Conservation (phyloP, 2,329 filamentous ascomycete species). For the Fusarium lyarnte region DNA sequence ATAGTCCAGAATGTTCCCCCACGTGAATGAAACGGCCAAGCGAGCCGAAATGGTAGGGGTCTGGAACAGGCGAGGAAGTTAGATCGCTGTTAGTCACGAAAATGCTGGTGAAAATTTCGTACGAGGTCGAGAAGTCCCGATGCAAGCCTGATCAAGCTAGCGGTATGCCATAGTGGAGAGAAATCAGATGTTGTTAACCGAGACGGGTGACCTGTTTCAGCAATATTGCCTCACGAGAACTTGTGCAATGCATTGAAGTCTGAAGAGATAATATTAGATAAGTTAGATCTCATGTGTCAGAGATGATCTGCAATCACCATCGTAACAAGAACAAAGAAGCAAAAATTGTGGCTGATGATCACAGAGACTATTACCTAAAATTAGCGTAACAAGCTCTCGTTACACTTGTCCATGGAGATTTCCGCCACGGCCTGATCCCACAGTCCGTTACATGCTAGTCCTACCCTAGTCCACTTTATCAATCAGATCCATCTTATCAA, state of each 20-base stretch:
- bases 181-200: background rate
- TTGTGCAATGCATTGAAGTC: background rate
- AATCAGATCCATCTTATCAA: conserved; percentile 6
- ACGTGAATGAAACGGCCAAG: background rate
- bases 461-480: background rate
- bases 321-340: background rate
- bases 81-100: background rate
- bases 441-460: background rate
- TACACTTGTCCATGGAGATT: background rate
- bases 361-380: background rate
- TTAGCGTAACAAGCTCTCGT: background rate
- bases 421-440: background rate
- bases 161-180: background rate
- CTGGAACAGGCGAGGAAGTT: background rate
- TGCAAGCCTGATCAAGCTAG: background rate
- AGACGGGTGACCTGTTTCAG: background rate
- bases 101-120: background rate
- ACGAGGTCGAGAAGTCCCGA: background rate
- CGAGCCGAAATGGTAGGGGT: background rate
- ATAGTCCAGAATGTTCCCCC: background rate
- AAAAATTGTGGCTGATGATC: background rate
- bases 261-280: rapidly evolving
- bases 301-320: background rate
- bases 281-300: background rate
- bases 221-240: background rate